phyloP scores from a whole-genome alignment of 305 asterid genomes.

The Plantago coronopus region DNA sequence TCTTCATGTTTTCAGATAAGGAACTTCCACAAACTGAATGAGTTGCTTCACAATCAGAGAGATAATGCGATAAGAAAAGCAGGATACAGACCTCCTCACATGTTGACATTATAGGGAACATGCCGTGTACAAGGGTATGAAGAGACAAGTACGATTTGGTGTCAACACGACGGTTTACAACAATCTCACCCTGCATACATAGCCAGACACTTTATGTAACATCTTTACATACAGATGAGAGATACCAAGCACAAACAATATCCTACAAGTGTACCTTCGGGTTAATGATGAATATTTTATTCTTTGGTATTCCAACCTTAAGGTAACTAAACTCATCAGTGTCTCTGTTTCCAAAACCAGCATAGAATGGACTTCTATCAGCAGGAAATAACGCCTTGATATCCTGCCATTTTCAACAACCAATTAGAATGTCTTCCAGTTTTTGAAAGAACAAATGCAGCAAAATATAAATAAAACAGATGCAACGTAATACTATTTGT shows the following conservation, averaged over 20 bases:
- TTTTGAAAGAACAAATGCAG: neutral
- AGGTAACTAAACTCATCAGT: constrained; percentile 95
- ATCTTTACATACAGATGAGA: constrained; percentile 4
- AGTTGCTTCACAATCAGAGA: neutral
- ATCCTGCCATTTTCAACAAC: constrained; percentile 41
- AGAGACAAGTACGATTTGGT: constrained; percentile 71
- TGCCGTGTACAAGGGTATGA: constrained; percentile 74
- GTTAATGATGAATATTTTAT: constrained; percentile 86
- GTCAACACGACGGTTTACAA: constrained; percentile 67
- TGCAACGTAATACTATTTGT: no score
- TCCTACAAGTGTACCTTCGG: constrained; percentile 57
- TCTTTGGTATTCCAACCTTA: constrained; percentile 89
- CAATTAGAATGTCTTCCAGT: constrained; percentile 16
- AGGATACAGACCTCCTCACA: constrained; percentile 62
- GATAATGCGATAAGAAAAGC: constrained; percentile 5
- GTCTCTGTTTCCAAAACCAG: constrained; percentile 95
- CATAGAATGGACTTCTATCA: constrained; percentile 84
- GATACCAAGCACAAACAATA: constrained; percentile 2
- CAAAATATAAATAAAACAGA: neutral
- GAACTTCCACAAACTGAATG: no score
- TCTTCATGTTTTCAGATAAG: no score
- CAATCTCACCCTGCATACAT: constrained; percentile 75
- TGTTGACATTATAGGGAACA: constrained; percentile 71
- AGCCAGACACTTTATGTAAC: constrained; percentile 17
- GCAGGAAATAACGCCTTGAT: constrained; percentile 87